These are phyloP conservation scores for Ophiostoma triangulosporum DNA, from an alignment of 2,329 filamentous ascomycete genomes.

Conservation along the genomic window DNA sequence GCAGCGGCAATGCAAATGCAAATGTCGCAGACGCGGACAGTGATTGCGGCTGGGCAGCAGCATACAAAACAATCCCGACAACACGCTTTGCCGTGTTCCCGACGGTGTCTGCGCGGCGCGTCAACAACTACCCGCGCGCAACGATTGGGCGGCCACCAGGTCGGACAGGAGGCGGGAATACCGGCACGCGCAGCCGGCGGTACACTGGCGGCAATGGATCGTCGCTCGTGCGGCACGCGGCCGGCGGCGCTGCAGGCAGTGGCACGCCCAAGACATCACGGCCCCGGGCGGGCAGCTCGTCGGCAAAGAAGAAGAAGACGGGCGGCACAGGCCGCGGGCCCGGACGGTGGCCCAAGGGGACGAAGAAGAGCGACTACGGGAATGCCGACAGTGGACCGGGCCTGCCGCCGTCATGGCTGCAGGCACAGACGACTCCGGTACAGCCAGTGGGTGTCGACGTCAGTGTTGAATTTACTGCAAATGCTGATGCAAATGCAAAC, in stretches of 20 bases:
- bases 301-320: slow-evolving; percentile 37
- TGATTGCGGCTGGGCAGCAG: slow-evolving; percentile 29
- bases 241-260: slow-evolving; percentile 23
- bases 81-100: slow-evolving; percentile 70
- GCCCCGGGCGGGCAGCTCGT: slow-evolving; percentile 25
- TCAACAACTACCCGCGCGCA: slow-evolving; percentile 33
- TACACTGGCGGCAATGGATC: background rate
- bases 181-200: slow-evolving; percentile 23
- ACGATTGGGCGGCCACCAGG: slow-evolving; percentile 27
- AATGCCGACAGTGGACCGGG: slow-evolving; percentile 53
- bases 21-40: background rate
- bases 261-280: slow-evolving; percentile 22
- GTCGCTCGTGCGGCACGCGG: background rate
- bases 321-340: slow-evolving; percentile 52
- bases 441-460: background rate
- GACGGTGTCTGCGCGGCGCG: slow-evolving; percentile 39
- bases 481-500: slow-evolving; percentile 18
- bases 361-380: slow-evolving; percentile 54
- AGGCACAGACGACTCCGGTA: background rate
- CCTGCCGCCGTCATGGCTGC: slow-evolving; percentile 40
- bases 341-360: slow-evolving; percentile 53
- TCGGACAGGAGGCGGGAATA: slow-evolving; percentile 23
- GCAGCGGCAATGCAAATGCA: background rate
- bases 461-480: slow-evolving; percentile 9
- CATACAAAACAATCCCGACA: slow-evolving; percentile 48